These are phyloP conservation scores for Plasmodium knowlesi DNA, from an alignment of 169 alveolate species.

Conservation along the genomic window DNA sequence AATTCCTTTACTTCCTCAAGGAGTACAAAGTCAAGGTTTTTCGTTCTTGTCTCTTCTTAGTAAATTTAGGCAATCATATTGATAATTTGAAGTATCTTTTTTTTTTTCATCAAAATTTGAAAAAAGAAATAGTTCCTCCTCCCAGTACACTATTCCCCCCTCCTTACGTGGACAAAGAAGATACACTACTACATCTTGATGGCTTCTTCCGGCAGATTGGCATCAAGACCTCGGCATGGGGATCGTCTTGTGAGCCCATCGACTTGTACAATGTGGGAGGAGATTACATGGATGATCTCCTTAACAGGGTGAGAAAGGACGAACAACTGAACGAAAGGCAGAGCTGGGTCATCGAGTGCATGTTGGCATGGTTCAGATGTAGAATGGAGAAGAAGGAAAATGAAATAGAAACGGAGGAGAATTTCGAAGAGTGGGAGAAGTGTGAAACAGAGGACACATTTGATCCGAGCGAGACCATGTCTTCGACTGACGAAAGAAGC, in stretches of 20 bases:
- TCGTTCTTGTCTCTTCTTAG: conserved; percentile 23
- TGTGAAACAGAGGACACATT: neutral
- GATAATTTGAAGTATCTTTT: conserved; percentile 42
- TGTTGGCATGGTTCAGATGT: conserved; percentile 22
- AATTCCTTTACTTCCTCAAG: conserved; percentile 8
- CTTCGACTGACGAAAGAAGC: neutral
- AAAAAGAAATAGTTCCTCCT: neutral
- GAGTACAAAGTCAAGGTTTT: conserved; percentile 7
- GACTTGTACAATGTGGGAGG: neutral
- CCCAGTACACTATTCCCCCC: neutral
- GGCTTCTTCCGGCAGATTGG: neutral
- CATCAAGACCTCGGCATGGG: neutral
- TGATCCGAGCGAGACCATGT: neutral
- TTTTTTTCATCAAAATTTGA: conserved; percentile 7
- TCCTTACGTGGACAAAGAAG: neutral
- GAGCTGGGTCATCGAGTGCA: conserved; percentile 2
- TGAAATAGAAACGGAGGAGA: neutral
- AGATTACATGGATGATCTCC: neutral
- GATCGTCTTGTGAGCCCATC: neutral
- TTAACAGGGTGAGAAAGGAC: neutral
- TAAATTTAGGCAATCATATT: conserved; percentile 4
- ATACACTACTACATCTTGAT: neutral
- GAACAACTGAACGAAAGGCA: conserved; percentile 21
- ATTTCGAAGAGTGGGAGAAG: neutral
- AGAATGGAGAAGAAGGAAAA: neutral